These are phyloP conservation scores for Trifolium repens DNA, from an alignment of 306 rosid genomes.

Conservation along the genomic window DNA sequence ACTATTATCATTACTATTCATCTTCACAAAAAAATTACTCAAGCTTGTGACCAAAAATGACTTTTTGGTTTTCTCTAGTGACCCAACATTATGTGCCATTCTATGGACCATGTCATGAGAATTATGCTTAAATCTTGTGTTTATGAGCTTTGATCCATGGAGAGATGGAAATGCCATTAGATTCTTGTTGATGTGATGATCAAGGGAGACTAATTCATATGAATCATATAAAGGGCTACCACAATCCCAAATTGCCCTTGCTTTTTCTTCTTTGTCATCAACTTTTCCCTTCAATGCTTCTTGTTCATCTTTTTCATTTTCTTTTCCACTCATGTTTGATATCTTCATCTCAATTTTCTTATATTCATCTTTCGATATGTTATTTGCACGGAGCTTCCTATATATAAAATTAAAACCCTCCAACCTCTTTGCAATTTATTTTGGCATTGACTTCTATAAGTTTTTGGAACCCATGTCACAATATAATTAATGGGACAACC, in stretches of 20 bases:
- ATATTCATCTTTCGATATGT: background rate
- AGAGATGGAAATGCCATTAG: constrained; percentile 57
- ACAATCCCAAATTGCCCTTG: constrained; percentile 68
- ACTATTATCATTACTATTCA: constrained; percentile 8
- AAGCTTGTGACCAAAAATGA: constrained; percentile 18
- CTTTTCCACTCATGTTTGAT: constrained; percentile 16
- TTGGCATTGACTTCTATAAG: constrained; percentile 23
- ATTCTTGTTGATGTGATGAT: constrained; percentile 62
- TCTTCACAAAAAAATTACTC: constrained; percentile 10
- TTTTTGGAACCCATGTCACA: constrained; percentile 24
- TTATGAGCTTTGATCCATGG: constrained; percentile 48
- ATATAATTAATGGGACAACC: background rate
- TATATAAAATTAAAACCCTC: background rate
- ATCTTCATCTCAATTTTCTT: constrained; percentile 9
- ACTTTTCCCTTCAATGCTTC: constrained; percentile 36
- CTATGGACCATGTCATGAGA: constrained; percentile 1
- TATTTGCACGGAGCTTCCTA: constrained; percentile 32
- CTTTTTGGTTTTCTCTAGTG: constrained; percentile 37
- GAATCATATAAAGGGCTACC: constrained; percentile 80
- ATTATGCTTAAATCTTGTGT: constrained; percentile 32
- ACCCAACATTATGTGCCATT: background rate
- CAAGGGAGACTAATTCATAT: constrained; percentile 58
- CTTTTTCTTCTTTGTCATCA: constrained; percentile 32
- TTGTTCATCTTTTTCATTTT: constrained; percentile 16
- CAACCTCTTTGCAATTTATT: constrained; percentile 12